Evolutionary conservation across 1,284 basidiomycete species (phyloP), one percentile per base, ranked within the genome.

Genomic region (Irpex lacteus): DNA sequence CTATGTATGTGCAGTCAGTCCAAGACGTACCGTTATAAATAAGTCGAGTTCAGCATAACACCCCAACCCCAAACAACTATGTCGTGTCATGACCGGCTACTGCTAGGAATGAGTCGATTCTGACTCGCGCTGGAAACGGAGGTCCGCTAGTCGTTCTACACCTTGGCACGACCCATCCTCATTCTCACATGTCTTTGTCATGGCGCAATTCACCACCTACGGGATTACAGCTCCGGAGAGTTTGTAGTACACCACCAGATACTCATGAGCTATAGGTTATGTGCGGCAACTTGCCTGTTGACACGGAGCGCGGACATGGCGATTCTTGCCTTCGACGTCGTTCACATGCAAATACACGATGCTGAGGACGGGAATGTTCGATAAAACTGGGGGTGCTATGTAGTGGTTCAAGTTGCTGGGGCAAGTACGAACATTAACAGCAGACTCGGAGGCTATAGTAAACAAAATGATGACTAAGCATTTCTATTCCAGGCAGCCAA

Each of bases 51-150:
- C 54, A 32, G 9, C 11, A 26, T 11, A 36, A 56, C 54, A 2
- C 34, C 26, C 26, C 8, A 34, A 11, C 21, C 54, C 54, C 54
- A 19, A 56, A 34, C 11, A 13, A 9, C 19, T 56, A 15, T 15
- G 54, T 56, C 54, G 54, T 34, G 13, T 36, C 54, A 56, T 56
- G 21, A 52, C n/a, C 18, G 50, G 50, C 15, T 18, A 18, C 8
- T 13, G 7, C 7, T 7, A 13, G 54, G 26, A 56, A 56, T 56
- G 54, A 56, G 54, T 56, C 54, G 54, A 56, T 56, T 56, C 54
- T 56, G 54, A 36, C 54, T 56, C 54, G 54, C 21, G 50, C 50
- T 52, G 50, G 50, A n/a, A 18, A 52, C 50, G 50, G 50, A 52
- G 15, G 50, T 52, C 50, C 50, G 50, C 50, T 18, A n/a, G 50